Percentiles rank a stretch among this genome's conserved stretches.
phyloP scores from a whole-genome alignment of 2,329 filamentous ascomycete species.

The Fusarium bulbicola region DNA sequence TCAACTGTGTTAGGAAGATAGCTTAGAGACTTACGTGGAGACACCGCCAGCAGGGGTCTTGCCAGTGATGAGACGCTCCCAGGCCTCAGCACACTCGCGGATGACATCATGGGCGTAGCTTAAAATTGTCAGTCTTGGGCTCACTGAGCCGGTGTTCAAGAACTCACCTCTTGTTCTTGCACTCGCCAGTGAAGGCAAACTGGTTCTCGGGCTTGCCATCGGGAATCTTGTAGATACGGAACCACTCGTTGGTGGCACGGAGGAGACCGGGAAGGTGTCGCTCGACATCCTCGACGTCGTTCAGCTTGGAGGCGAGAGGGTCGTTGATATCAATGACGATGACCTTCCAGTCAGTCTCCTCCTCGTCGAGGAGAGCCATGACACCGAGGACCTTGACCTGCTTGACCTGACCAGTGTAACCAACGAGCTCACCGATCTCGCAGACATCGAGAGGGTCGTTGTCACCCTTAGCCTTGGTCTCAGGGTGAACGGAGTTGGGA shows the following conservation, averaged over 20 bases:
- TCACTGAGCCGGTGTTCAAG: background rate
- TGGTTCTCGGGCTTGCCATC: conserved; percentile 99
- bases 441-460: conserved; percentile 99
- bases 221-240: conserved; percentile 99
- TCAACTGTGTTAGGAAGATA: background rate
- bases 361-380: conserved; percentile 99
- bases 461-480: conserved; percentile 99
- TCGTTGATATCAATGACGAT: conserved; percentile 99
- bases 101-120: conserved; percentile 95
- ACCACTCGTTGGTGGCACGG: conserved; percentile 99
- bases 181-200: conserved; percentile 99
- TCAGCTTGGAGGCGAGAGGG: conserved; percentile 93
- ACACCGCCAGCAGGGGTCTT: conserved; percentile 82
- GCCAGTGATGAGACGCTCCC: conserved; percentile 95
- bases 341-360: conserved; percentile 99
- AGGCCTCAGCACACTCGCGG: conserved; percentile 94
- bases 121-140: conserved; percentile 19
- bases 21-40: conserved; percentile 72
- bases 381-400: conserved; percentile 99
- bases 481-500: conserved; percentile 92
- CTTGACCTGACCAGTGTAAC: conserved; percentile 96
- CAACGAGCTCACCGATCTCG: conserved; percentile 98
- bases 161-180: conserved; percentile 96
- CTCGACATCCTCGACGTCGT: conserved; percentile 99
- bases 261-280: conserved; percentile 96